Evolutionary conservation across 2,329 filamentous ascomycete genomes (phyloP), one percentile per base, ranked within the genome.

Genomic region (Fusarium sublunatum): DNA sequence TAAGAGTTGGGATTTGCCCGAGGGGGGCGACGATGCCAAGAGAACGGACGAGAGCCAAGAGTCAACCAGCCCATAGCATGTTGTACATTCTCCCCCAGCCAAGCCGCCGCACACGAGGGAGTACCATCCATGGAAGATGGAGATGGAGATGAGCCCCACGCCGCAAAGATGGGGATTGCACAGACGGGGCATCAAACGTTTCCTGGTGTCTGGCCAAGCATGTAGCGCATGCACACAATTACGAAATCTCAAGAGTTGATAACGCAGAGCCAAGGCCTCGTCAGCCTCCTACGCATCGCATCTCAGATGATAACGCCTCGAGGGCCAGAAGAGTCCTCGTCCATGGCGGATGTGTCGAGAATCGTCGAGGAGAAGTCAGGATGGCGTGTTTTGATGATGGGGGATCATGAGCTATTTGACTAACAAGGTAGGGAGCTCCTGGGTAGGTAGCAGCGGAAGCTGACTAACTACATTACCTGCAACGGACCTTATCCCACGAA

Each of bases 11-110:
- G 35, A 51, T 68, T 68, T 66, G 65, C 43, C 58, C 65, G 58
- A 66, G 44, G 61, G 19, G 61, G 61, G 52, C 52, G 42, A 51
- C 32, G 62, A 66, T 68, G 65, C 61, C 61, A 68, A 64, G 65
- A 52, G n/a, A 32, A 43, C 47, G 44, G 34, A 53, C 53, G 50
- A 48, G 24, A 41, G 63, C 62, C 61, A 65, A 67, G 59, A 59
- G 38, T 60, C 47, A 40, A 66, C 32, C 45, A 65, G 35, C 61
- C 62, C 58, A 50, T 63, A 65, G 61, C 62, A 60, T 64, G 49
- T 60, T 66, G 63, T 66, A 64, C 53, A 53, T 56, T 36, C 42
- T 47, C 53, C 49, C 58, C 49, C 58, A 65, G 58, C 58, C 62
- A 65, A 65, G 63, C 31, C 53, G 58, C 62, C 58, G 52, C 52